Base-by-base conservation (phyloP, 179 eudicot genomes). In the Pouteria campechiana region DNA sequence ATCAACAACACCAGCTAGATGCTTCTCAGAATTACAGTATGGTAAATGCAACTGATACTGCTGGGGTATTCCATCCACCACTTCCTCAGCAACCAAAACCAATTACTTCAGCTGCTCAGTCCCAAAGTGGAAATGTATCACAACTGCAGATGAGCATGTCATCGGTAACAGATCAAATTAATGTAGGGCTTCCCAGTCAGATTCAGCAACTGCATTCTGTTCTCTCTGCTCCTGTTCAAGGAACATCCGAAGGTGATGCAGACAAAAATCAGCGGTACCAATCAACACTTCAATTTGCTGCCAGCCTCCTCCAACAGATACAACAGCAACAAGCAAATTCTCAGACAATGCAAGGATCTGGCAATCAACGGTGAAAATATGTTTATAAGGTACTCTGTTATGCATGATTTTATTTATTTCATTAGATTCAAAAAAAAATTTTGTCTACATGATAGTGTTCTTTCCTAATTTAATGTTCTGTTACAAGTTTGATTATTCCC, bases 211-310 rank as follows among this genome's bases (percentile, higher is more conserved):
- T 20, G 44, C 81, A 75, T 51, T 32, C 76, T 27, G 50, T 59
- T 44, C 39, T 65, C 17, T 41, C 63, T 60, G 82, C 69, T 32
- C 50, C 55, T 31, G 60, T 45, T 52, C 80, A 73, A 61, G 76
- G 67, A 32, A 50, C 60, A 25, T 23, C 57, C 2, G 94, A 79
- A 52, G 59, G 39, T 37, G 96, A 75, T 67, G 87, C 38, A 31
- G 95, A 90, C 53, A 90, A 90, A 58, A 77, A 82, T 43, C 87
- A 87, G 50, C 78, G 94, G 1, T 92, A 92, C 62, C 86, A 77
- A 38, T 68, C 96, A 53, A 87, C 99, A 17, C 60, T 92, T 16
- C 76, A 87, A 29, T 80, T 92, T 69, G 99, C 99, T 25, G 94
- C 94, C 34, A 75, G 64, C 61, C 96, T 92, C 50, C 88, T 92